phyloP scores from a whole-genome alignment of 2,329 filamentous ascomycete genomes.

The Anthostomella pinea region DNA sequence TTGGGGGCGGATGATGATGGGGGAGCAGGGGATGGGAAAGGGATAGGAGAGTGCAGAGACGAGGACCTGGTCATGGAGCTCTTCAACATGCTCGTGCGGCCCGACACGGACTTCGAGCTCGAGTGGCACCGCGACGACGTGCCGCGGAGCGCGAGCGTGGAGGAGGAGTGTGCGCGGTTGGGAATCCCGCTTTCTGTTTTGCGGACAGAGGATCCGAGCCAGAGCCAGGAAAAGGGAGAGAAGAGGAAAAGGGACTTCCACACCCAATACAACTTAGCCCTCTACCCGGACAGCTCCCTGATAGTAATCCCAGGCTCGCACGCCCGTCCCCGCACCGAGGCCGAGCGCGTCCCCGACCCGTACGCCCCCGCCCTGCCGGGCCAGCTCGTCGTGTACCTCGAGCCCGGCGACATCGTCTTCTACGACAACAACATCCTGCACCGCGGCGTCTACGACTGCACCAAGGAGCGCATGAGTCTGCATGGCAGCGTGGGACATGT shows the following conservation, averaged over 20 bases:
- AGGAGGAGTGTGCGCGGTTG: slow-evolving; percentile 65
- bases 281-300: slow-evolving; percentile 68
- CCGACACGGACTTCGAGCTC: slow-evolving; percentile 67
- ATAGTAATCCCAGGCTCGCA: slow-evolving; percentile 79
- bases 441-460: slow-evolving; percentile 61
- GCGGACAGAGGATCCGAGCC: no score
- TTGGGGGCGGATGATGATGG: slow-evolving; percentile 41
- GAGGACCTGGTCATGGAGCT: slow-evolving; percentile 76
- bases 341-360: slow-evolving; percentile 65
- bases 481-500: slow-evolving; percentile 69
- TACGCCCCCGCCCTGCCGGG: slow-evolving; percentile 60
- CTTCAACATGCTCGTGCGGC: slow-evolving; percentile 80
- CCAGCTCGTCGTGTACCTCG: slow-evolving; percentile 63
- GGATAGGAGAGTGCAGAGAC: no score
- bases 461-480: slow-evolving; percentile 64
- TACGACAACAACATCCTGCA: slow-evolving; percentile 90
- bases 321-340: slow-evolving; percentile 63
- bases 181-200: slow-evolving; percentile 51
- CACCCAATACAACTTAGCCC: slow-evolving; percentile 83
- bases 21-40: slow-evolving; percentile 3
- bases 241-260: slow-evolving; percentile 50
- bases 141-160: slow-evolving; percentile 57
- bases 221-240: not conserved
- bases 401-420: slow-evolving; percentile 77
- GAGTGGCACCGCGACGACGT: slow-evolving; percentile 88